Percentiles rank a stretch among this genome's conserved stretches.
Conservation (phyloP, 768 basidiomycete genomes). For the Rhizopogon vinicolor region DNA sequence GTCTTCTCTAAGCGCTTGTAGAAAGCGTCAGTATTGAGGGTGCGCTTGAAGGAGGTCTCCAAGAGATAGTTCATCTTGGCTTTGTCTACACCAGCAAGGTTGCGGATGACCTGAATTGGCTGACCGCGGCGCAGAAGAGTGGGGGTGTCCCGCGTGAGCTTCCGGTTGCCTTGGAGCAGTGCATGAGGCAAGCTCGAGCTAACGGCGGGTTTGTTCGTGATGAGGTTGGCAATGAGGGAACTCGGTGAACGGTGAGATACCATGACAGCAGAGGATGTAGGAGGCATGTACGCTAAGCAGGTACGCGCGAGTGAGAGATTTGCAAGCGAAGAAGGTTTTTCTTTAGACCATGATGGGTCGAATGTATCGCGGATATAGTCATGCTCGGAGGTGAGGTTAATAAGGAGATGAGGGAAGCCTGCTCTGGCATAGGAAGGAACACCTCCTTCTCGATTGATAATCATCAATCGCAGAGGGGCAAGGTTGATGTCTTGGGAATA, state of each 20-base stretch:
- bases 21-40: conserved; percentile 68
- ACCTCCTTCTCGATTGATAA: conserved; percentile 95
- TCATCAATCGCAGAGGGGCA: conserved; percentile 92
- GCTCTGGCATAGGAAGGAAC: conserved; percentile 95
- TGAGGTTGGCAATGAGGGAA: conserved; percentile 92
- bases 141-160: conserved; percentile 86
- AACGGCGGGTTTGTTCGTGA: conserved; percentile 96
- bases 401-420: conserved; percentile 91
- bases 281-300: conserved; percentile 90
- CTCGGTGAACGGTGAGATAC: conserved; percentile 96
- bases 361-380: conserved; percentile 85
- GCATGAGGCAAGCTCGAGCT: conserved; percentile 95
- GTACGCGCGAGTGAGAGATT: conserved; percentile 83
- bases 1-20: conserved; percentile 70
- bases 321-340: conserved; percentile 80
- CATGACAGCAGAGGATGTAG: conserved; percentile 90
- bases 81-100: conserved; percentile 65
- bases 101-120: conserved; percentile 78
- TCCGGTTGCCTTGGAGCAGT: conserved; percentile 80
- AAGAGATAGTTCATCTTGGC: conserved; percentile 74
- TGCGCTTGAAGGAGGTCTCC: conserved; percentile 80
- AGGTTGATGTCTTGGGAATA: conserved; percentile 65
- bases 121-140: conserved; percentile 88
- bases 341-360: conserved; percentile 63
- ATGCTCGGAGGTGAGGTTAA: conserved; percentile 90